Base-by-base conservation (phyloP, 2,329 filamentous ascomycete genomes). In the Biscogniauxia mediterranea region DNA sequence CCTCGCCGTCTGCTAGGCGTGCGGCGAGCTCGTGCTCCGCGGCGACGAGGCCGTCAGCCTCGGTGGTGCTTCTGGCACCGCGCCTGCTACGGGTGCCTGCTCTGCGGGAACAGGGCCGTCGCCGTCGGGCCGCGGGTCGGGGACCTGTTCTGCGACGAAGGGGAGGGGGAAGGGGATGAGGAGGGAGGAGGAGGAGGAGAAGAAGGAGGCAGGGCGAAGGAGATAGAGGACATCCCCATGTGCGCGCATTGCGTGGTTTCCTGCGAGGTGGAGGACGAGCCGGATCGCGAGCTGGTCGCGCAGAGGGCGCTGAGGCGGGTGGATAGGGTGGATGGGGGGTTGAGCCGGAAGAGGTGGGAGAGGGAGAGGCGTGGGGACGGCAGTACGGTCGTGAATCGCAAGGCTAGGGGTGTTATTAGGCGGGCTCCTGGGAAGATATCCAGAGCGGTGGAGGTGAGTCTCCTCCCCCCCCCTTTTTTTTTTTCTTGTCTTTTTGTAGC, bases 61-160 rank as follows among this genome's bases (percentile, higher is more conserved):
- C n/a, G 83, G 0, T 86, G 81, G 83, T 85, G 82, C 67, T 86
- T 86, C 68, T 86, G 83, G 84, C 84, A 86, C 67, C 75, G 77
- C 49, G 76, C 72, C 0, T 86, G 83, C 69, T 86, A 84, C 70
- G 83, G 83, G 17, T 86, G 83, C 68, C 68, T 86, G 62, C 72
- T 85, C 49, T 86, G 77, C 60, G 81, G 83, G 19, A 78, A 71
- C 59, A 75, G 73, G 61, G 64, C 73, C 13, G 69, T 80, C 2
- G 74, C 76, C 21, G 68, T 67, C 20, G 79, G 76, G 1, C 67
- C 77, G 20, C 67, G 64, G 2, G 62, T 81, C 0, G 61, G 63
- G 56, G 74, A 78, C 7, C 63, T 81, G 63, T 80, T 73, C 58
- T 61, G 52, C 9, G 38, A 49, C 7, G 59, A 54, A 8, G 56